Percentiles rank a stretch among this genome's conserved stretches.
These are phyloP conservation scores for Balamuthia mandrillaris DNA, from an alignment of 208 protist species.

Conservation along the genomic window DNA sequence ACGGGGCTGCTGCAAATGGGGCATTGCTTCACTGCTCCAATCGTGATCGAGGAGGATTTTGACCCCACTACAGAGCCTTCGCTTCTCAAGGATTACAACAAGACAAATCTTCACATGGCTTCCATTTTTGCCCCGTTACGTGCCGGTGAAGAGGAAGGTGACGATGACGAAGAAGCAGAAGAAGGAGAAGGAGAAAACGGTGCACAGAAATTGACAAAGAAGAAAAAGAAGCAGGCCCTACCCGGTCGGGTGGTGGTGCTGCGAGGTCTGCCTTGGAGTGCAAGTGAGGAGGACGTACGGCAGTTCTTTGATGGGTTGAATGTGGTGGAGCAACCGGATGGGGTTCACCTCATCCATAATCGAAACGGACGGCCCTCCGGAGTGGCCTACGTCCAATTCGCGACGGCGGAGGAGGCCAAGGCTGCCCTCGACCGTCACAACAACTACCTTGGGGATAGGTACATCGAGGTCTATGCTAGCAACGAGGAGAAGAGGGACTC, in stretches of 20 bases:
- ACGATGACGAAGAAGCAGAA: background rate
- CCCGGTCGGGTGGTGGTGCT: background rate
- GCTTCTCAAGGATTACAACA: background rate
- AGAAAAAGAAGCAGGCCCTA: background rate
- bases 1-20: background rate
- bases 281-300: background rate
- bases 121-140: background rate
- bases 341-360: constrained; percentile 28
- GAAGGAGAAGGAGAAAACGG: background rate
- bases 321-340: background rate
- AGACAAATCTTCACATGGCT: background rate
- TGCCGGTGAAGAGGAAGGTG: background rate
- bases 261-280: constrained; percentile 21
- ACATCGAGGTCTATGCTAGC: background rate
- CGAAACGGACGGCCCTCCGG: constrained; percentile 18
- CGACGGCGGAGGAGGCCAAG: background rate
- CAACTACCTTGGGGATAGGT: background rate
- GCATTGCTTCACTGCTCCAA: background rate
- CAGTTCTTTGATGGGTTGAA: constrained; percentile 20
- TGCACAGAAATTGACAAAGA: background rate
- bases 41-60: background rate
- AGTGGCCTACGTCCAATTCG: constrained; percentile 26
- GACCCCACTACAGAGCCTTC: background rate
- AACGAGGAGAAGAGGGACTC: no score
- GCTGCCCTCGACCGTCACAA: constrained; percentile 4